Percentiles rank a stretch among this genome's conserved stretches.
These are phyloP conservation scores for Allantophomopsis lycopodina DNA, from an alignment of 2,329 filamentous ascomycete genomes.

Conservation along the genomic window DNA sequence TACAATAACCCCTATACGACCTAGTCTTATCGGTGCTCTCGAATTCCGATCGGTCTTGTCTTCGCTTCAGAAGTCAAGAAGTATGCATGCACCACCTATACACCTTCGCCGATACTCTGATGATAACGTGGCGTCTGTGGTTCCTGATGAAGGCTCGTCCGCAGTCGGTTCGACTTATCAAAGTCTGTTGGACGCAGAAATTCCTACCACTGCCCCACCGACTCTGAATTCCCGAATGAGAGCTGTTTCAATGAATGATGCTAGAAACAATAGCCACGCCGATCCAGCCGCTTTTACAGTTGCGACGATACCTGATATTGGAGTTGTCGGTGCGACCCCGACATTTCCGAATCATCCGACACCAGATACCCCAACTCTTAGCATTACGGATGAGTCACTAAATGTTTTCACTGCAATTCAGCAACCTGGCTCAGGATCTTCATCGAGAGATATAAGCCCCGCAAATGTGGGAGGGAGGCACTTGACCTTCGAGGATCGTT, in stretches of 20 bases:
- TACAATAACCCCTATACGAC: slow-evolving; percentile 75
- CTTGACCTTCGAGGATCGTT: slow-evolving; percentile 20
- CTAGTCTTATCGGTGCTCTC: slow-evolving; percentile 82
- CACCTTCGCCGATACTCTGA: slow-evolving; percentile 58
- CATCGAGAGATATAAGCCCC: slow-evolving; percentile 20
- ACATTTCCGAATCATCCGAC: slow-evolving; percentile 19
- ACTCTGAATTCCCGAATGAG: slow-evolving; percentile 7
- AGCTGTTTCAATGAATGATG: slow-evolving; percentile 19
- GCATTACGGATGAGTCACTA: slow-evolving; percentile 1
- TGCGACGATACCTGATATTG: slow-evolving; percentile 15
- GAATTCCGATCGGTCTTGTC: slow-evolving; percentile 87
- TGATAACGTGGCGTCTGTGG: slow-evolving; percentile 32
- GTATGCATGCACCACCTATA: slow-evolving; percentile 57
- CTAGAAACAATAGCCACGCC: slow-evolving; percentile 2
- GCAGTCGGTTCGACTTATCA: slow-evolving; percentile 16
- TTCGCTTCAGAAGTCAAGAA: slow-evolving; percentile 73
- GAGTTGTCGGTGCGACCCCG: slow-evolving; percentile 23
- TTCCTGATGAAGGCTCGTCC: slow-evolving; percentile 1
- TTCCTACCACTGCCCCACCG: slow-evolving; percentile 6
- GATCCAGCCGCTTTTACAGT: slow-evolving; percentile 12
- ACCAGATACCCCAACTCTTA: slow-evolving; percentile 5
- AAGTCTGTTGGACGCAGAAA: slow-evolving; percentile 20
- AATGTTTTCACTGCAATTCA: slow-evolving; percentile 2
- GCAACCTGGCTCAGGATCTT: slow-evolving; percentile 8
- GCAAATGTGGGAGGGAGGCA: slow-evolving; percentile 9